These are phyloP conservation scores for Phylloporus scabripes DNA, from an alignment of 768 basidiomycete genomes.

Conservation along the genomic window DNA sequence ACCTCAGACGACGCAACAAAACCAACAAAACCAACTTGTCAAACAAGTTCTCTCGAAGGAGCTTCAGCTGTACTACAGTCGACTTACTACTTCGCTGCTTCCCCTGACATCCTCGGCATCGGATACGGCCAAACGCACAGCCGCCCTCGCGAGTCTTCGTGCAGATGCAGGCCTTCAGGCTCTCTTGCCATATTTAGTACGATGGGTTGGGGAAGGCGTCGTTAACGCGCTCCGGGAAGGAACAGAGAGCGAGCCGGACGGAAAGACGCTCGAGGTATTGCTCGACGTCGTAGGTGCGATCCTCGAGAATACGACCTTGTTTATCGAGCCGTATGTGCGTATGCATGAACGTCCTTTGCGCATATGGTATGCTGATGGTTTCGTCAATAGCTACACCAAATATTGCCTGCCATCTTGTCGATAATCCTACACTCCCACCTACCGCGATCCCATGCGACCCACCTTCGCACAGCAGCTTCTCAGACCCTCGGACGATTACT, in stretches of 20 bases:
- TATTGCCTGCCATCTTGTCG: conserved; percentile 89
- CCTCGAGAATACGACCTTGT: conserved; percentile 80
- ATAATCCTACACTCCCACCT: conserved; percentile 85
- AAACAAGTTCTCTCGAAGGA: conserved; percentile 92
- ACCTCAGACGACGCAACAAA: conserved; percentile 36
- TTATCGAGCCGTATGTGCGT: conserved; percentile 94
- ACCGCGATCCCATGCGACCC: conserved; percentile 59
- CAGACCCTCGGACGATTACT: conserved; percentile 80
- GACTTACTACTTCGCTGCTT: conserved; percentile 79
- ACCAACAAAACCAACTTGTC: conserved; percentile 69
- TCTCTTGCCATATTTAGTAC: conserved; percentile 86
- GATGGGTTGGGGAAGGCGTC: conserved; percentile 91
- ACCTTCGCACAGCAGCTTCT: conserved; percentile 74
- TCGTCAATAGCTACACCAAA: conserved; percentile 76
- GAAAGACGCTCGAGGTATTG: conserved; percentile 70
- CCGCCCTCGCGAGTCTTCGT: conserved; percentile 85
- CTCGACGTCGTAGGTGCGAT: conserved; percentile 83
- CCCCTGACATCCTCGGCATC: conserved; percentile 44
- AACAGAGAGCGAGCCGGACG: conserved; percentile 55
- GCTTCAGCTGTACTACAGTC: conserved; percentile 89
- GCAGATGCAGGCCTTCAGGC: conserved; percentile 90
- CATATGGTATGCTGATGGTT: neutral
- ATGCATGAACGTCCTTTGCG: neutral
- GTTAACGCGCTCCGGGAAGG: conserved; percentile 51
- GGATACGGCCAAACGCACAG: conserved; percentile 71